phyloP scores from a whole-genome alignment of 2,329 filamentous ascomycete genomes.

The Gnomoniopsis smithogilvyi region DNA sequence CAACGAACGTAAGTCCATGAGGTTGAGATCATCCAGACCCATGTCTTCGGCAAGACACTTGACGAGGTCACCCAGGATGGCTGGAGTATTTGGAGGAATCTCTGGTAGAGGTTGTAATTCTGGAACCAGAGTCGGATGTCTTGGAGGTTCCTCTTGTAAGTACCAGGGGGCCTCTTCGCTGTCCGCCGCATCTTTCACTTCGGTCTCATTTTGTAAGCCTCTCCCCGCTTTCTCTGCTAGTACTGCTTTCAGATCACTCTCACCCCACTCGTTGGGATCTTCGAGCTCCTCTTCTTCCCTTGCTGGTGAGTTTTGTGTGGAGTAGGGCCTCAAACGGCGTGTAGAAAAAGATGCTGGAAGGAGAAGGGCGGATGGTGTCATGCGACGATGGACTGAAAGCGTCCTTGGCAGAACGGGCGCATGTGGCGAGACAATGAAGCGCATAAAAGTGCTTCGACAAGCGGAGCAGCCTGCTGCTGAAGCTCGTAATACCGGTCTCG shows the following conservation, averaged over 20 bases:
- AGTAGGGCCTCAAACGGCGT: neutral
- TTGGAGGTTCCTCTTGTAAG: conserved; percentile 66
- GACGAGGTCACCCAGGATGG: conserved; percentile 68
- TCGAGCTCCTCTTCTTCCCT: conserved; percentile 11
- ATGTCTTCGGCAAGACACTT: conserved; percentile 79
- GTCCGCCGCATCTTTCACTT: neutral
- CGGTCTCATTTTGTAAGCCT: neutral
- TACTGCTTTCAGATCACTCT: neutral
- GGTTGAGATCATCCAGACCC: conserved; percentile 75
- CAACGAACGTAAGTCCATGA: conserved; percentile 80
- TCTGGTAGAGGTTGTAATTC: conserved; percentile 44
- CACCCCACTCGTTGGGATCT: conserved; percentile 8
- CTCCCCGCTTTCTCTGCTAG: neutral
- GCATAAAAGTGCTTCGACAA: conserved; percentile 26
- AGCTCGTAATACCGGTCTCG: conserved; percentile 24
- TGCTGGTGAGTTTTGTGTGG: conserved; percentile 1
- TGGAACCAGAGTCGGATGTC: conserved; percentile 46
- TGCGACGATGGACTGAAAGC: conserved; percentile 1
- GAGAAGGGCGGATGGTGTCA: neutral
- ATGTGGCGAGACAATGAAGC: conserved; percentile 22
- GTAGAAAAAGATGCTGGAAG: neutral
- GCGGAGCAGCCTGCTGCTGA: conserved; percentile 27
- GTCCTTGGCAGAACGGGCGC: conserved; percentile 7
- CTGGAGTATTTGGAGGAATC: conserved; percentile 66
- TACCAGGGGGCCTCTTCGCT: conserved; percentile 63